Conservation (phyloP, 2,329 filamentous ascomycete genomes). For the Aspergillus hortae region DNA sequence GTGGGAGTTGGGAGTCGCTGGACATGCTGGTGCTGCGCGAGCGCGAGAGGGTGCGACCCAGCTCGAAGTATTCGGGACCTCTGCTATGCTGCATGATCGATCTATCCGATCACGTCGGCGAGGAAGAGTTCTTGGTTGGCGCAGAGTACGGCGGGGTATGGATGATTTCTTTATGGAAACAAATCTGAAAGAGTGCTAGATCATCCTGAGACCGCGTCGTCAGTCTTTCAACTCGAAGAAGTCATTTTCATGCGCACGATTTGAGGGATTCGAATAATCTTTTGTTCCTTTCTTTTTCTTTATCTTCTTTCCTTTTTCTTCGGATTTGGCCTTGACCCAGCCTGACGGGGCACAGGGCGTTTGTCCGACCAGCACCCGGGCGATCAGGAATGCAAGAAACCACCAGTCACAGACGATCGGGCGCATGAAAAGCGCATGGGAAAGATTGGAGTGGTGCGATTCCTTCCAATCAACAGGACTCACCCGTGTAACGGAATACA, state of each 20-base stretch:
- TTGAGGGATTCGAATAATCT: background rate
- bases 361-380: background rate
- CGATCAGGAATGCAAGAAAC: background rate
- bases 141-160: background rate
- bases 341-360: background rate
- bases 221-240: background rate
- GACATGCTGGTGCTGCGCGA: conserved; percentile 40
- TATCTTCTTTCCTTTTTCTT: background rate
- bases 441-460: background rate
- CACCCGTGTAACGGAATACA: background rate
- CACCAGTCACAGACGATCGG: background rate
- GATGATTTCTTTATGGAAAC: background rate
- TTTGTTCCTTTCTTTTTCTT: background rate
- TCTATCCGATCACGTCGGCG: conserved; percentile 7
- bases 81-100: conserved; percentile 29
- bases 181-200: background rate
- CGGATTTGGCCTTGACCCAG: background rate
- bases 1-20: conserved; percentile 32
- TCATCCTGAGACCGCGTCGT: background rate
- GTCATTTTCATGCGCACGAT: background rate
- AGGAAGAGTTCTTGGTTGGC: background rate
- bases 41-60: conserved; percentile 26
- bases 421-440: background rate
- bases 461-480: background rate
- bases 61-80: conserved; percentile 28